Evolutionary conservation across 164 flowering plant species (phyloP).

Genomic region (Umbilicus rupestris): DNA sequence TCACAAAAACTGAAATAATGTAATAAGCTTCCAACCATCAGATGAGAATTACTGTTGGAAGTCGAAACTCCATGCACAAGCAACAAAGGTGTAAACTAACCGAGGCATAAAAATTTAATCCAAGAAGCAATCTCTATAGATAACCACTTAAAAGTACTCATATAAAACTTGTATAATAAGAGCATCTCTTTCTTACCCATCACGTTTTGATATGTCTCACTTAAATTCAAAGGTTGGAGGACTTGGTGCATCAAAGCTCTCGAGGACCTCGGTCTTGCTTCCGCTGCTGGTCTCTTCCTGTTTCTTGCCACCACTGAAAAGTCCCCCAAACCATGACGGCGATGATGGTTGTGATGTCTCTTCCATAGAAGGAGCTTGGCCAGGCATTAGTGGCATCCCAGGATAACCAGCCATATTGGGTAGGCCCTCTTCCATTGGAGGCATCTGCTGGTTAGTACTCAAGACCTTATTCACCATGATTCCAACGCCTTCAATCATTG

Average conservation of each 20-base stretch:
- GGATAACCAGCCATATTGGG: constrained; percentile 6
- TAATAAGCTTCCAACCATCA: too few relatives aligned
- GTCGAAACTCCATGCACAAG: too few relatives aligned
- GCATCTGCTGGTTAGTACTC: neutral
- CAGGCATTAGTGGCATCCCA: neutral
- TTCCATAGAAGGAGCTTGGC: neutral
- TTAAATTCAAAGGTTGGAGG: constrained; percentile 6
- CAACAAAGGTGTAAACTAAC: too few relatives aligned
- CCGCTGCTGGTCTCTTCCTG: neutral
- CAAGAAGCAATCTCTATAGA: too few relatives aligned
- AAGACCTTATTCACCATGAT: neutral
- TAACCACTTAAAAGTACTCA: neutral
- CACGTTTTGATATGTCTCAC: neutral
- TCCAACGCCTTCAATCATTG: constrained; percentile 11
- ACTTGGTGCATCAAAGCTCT: constrained; percentile 9
- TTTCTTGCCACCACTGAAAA: constrained; percentile 1
- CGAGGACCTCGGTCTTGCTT: constrained; percentile 9
- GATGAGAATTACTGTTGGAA: too few relatives aligned
- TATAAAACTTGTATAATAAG: neutral
- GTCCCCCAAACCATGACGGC: constrained; percentile 8
- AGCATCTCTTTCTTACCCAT: neutral
- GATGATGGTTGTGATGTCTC: neutral
- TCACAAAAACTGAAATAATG: too few relatives aligned
- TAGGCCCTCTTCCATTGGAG: constrained; percentile 3
- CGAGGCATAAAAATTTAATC: too few relatives aligned